These are phyloP conservation scores for Sugiyamaella mastotermitis DNA, from an alignment of 805 yeast genomes.

Conservation along the genomic window DNA sequence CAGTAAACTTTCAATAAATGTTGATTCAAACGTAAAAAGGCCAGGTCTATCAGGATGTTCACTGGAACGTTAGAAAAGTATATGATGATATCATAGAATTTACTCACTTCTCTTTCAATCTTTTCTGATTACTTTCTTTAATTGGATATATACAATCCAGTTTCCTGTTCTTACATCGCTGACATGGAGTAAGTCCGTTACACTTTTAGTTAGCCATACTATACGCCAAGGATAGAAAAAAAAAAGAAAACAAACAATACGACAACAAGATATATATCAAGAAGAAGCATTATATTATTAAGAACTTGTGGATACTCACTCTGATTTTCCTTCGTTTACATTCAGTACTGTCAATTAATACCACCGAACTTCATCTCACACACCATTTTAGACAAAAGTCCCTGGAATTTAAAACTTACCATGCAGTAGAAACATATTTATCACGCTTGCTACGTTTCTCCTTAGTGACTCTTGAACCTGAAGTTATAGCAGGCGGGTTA, in stretches of 20 bases:
- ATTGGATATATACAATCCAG: slow-evolving; percentile 18
- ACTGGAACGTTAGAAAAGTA: background rate
- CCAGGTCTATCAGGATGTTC: background rate
- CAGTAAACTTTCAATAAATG: background rate
- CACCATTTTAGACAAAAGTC: background rate
- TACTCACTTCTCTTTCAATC: background rate
- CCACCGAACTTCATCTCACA: background rate
- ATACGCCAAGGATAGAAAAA: background rate
- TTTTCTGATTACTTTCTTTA: background rate
- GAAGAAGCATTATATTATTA: background rate
- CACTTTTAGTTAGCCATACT: slow-evolving; percentile 12
- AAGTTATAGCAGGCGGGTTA: too few relatives aligned
- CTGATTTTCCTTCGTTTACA: slow-evolving; percentile 23
- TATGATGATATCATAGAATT: background rate
- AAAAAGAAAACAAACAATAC: background rate
- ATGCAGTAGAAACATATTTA: slow-evolving; percentile 14
- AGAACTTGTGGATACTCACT: slow-evolving; percentile 8
- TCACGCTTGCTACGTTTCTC: slow-evolving; percentile 7
- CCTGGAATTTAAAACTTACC: slow-evolving; percentile 3
- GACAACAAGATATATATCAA: too few relatives aligned
- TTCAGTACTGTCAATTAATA: slow-evolving; percentile 11
- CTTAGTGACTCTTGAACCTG: too few relatives aligned
- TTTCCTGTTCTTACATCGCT: slow-evolving; percentile 17
- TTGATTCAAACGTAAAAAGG: background rate
- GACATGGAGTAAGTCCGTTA: slow-evolving; percentile 21